These are phyloP conservation scores for Ambrosia artemisiifolia DNA, from an alignment of 129 eudicot genomes.

Conservation along the genomic window DNA sequence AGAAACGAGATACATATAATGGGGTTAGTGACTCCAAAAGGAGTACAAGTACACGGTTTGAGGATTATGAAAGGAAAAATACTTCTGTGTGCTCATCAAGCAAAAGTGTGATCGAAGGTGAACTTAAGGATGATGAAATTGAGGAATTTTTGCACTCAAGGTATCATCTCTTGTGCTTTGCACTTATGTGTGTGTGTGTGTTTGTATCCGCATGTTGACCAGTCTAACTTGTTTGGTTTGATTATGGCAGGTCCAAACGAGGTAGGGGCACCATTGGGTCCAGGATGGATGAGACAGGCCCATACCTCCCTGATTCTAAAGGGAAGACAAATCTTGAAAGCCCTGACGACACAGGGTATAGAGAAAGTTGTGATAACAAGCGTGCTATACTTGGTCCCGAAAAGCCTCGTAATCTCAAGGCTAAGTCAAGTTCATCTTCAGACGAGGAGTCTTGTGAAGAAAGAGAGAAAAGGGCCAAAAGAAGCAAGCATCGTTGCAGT, in stretches of 20 bases:
- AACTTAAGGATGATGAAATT: conserved; percentile 64
- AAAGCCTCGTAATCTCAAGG: conserved; percentile 40
- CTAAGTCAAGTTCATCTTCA: conserved; percentile 38
- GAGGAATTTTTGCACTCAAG: conserved; percentile 79
- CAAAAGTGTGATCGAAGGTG: conserved; percentile 49
- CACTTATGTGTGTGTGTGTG: background rate
- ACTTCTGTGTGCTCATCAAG: conserved; percentile 40
- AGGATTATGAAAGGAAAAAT: conserved; percentile 27
- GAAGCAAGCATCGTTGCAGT: conserved; percentile 44
- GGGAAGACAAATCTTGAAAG: conserved; percentile 17
- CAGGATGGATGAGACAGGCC: conserved; percentile 96
- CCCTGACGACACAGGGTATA: conserved; percentile 9
- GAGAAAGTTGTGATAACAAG: conserved; percentile 14
- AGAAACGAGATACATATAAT: conserved; percentile 26
- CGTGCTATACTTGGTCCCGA: conserved; percentile 52
- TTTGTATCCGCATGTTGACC: background rate
- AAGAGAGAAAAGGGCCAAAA: conserved; percentile 35
- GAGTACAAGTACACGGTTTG: conserved; percentile 31
- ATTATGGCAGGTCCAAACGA: conserved; percentile 65
- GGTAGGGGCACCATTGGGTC: conserved; percentile 94
- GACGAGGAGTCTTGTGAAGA: conserved; percentile 47
- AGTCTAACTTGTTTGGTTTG: background rate
- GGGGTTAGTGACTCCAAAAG: conserved; percentile 30
- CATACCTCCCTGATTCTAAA: conserved; percentile 56
- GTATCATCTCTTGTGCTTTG: conserved; percentile 27